phyloP scores from a whole-genome alignment of 2,329 filamentous ascomycete species.

The Colletotrichum sp. region DNA sequence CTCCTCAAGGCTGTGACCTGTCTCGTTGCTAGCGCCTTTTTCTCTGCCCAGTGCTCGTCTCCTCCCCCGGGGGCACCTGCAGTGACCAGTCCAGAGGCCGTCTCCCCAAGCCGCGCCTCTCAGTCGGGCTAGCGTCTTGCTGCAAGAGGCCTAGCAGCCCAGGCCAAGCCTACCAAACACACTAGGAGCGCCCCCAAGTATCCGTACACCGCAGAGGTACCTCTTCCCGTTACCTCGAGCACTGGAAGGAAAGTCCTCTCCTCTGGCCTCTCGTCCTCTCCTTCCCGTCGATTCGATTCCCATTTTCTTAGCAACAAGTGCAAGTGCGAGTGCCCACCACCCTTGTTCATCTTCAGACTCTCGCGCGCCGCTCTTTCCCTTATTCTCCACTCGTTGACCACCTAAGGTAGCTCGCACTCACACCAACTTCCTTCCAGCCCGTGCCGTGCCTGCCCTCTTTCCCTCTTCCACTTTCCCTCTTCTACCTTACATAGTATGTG shows the following conservation, averaged over 20 bases:
- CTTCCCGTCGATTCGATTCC: background rate
- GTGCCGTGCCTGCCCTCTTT: background rate
- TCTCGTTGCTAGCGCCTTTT: background rate
- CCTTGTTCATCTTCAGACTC: background rate
- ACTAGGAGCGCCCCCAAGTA: background rate
- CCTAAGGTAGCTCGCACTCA: background rate
- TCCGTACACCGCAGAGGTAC: background rate
- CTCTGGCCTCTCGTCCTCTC: background rate
- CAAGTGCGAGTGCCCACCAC: background rate
- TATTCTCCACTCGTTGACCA: background rate
- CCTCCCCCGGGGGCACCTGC: background rate
- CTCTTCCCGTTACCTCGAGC: background rate
- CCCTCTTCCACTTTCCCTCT: background rate
- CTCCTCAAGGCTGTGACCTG: background rate
- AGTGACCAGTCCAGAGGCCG: background rate
- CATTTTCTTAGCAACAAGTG: background rate
- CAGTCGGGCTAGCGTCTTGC: background rate
- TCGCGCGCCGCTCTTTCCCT: background rate
- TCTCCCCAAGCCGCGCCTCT: background rate
- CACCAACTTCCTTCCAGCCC: background rate
- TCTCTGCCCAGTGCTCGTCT: background rate
- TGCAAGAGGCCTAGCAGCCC: background rate
- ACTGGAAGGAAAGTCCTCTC: background rate
- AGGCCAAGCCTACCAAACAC: background rate
- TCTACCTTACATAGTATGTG: background rate